These are phyloP conservation scores for Microglena sp. DNA, from an alignment of 139 green algal genomes.

Conservation along the genomic window DNA sequence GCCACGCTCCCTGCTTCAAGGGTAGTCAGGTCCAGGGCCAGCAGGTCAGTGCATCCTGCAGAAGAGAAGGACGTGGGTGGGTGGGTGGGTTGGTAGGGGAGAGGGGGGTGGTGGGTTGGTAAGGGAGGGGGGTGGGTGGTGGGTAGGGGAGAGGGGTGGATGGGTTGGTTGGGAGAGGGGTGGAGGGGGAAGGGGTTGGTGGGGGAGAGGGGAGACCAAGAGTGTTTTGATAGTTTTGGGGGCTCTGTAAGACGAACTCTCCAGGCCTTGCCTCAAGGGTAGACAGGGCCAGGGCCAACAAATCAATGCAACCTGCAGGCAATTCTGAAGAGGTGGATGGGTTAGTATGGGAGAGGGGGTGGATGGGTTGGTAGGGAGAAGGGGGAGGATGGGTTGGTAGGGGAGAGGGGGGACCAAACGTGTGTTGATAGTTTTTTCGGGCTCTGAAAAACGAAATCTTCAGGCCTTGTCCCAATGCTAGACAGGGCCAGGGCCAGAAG, in stretches of 20 bases:
- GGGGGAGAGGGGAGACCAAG: no score
- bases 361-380: neutral
- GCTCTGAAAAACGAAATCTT: no score
- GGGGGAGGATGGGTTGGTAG: neutral
- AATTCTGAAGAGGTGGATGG: neutral
- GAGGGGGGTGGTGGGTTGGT: neutral
- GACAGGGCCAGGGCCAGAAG: no score
- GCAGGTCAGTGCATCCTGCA: constrained; percentile 69
- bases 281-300: constrained; percentile 66
- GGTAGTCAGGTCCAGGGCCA: constrained; percentile 62
- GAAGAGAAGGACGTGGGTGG: neutral
- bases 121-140: neutral
- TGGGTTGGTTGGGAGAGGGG: neutral
- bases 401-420: no score
- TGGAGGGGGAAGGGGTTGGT: no score
- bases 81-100: neutral
- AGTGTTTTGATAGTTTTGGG: no score
- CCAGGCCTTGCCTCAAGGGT: no score
- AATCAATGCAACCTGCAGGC: constrained; percentile 69
- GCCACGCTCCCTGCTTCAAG: constrained; percentile 4
- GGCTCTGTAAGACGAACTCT: no score
- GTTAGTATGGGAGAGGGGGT: neutral
- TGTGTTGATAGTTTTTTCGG: neutral
- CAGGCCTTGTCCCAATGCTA: no score
- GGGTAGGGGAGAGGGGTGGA: neutral